Conservation (phyloP, 1,139 yeast species). For the Blastobotrys apis region DNA sequence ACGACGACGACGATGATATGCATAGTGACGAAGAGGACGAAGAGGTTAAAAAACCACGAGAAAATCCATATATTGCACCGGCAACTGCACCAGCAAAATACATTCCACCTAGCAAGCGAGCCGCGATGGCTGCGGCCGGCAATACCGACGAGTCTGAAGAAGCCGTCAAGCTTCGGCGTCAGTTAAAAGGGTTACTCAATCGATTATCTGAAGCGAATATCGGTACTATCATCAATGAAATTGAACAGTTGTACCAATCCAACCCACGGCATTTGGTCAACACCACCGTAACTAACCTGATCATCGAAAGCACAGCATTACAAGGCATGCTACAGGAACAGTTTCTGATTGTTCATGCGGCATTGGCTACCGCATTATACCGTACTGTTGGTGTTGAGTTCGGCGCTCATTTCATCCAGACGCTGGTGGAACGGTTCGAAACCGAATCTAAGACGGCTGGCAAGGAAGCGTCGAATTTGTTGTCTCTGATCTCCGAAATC, state of each 20-base stretch:
- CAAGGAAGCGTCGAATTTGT: slow-evolving; percentile 63
- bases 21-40: slow-evolving; percentile 36
- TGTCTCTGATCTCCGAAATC: slow-evolving; percentile 70
- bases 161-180: slow-evolving; percentile 47
- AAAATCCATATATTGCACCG: slow-evolving; percentile 89
- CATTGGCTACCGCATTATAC: slow-evolving; percentile 70
- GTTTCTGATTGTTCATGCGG: slow-evolving; percentile 76
- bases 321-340: slow-evolving; percentile 68
- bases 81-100: slow-evolving; percentile 43
- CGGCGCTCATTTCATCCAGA: slow-evolving; percentile 84
- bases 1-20: slow-evolving; percentile 27
- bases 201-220: slow-evolving; percentile 83
- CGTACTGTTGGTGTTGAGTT: slow-evolving; percentile 77
- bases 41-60: slow-evolving; percentile 43
- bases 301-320: slow-evolving; percentile 62
- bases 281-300: slow-evolving; percentile 57
- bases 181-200: slow-evolving; percentile 77
- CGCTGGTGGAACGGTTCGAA: slow-evolving; percentile 64
- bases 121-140: slow-evolving; percentile 36
- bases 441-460: slow-evolving; percentile 32
- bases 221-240: slow-evolving; percentile 60
- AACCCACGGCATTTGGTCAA: slow-evolving; percentile 77
- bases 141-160: slow-evolving; percentile 45
- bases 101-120: slow-evolving; percentile 75
- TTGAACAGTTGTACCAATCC: slow-evolving; percentile 56